Conservation (phyloP, 768 basidiomycete species). For the Agaricus bisporus region DNA sequence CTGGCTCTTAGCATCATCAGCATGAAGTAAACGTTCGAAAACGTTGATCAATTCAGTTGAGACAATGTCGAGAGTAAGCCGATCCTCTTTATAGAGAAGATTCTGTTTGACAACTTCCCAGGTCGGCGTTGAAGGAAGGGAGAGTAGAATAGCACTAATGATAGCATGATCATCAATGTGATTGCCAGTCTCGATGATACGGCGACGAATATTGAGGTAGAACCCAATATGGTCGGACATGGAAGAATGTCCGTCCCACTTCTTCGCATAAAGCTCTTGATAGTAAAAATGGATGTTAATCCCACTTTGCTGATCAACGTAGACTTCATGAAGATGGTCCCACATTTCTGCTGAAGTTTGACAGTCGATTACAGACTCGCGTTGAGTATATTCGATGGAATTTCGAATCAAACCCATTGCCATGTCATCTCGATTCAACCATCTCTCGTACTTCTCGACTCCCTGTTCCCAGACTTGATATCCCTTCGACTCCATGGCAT, state of each 20-base stretch:
- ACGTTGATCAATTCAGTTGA: neutral
- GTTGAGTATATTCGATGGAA: constrained; percentile 11
- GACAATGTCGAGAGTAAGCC: neutral
- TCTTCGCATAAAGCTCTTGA: constrained; percentile 12
- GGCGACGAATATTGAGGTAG: constrained; percentile 10
- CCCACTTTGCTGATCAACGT: neutral
- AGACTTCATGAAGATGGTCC: constrained; percentile 2
- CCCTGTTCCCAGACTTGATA: neutral
- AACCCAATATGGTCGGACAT: constrained; percentile 13
- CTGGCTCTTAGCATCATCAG: no score
- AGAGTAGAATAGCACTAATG: neutral
- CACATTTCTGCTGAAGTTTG: constrained; percentile 10
- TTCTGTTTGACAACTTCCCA: neutral
- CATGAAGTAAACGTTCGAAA: no score
- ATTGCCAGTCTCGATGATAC: constrained; percentile 7
- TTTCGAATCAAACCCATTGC: constrained; percentile 12
- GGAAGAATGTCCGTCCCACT: constrained; percentile 8
- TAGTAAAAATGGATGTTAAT: constrained; percentile 12
- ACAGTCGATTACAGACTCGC: constrained; percentile 9
- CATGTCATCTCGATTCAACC: constrained; percentile 6
- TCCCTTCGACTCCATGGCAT: neutral
- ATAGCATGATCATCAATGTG: neutral
- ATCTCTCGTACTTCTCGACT: constrained; percentile 4
- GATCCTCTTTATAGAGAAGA: neutral
- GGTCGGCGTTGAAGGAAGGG: neutral